Base-by-base conservation (phyloP, 140 eudicot genomes). In the Stevia rebaudiana region DNA sequence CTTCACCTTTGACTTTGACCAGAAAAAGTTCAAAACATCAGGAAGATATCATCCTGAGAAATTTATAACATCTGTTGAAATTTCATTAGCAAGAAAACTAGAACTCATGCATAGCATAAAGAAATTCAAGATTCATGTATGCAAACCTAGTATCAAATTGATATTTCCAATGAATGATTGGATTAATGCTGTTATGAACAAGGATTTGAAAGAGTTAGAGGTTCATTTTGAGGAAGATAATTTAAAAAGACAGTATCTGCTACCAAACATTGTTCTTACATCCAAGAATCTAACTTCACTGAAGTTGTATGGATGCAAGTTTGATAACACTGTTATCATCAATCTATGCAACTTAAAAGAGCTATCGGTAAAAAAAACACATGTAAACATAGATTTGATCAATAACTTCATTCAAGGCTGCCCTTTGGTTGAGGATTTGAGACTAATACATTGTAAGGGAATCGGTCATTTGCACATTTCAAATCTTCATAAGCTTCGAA, bases 381-480 rank as follows among this genome's bases (percentile, higher is more conserved):
- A 52, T 48, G 73, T 81, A 37, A 63, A 52, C 61, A 65, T 11
- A 17, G 43, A 68, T 37, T 35, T 81, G 58, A 68, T 84, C 36
- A 48, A 65, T 39, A 65, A 59, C 40, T 71, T 84, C 68, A 66
- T 81, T 53, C 44, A 21, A 17, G 25, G 78, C 46, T 81, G 84
- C 74, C 87, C 84, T 23, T 68, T 72, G 71, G 49, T 81, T 18
- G 87, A 81, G 68, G 91, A 84, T 84, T 31, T 84, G 73, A 75
- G 91, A 65, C 63, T 84, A 4, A 70, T 81, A 44, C 30, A 69
- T 48, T 78, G 82, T 59, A 41, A 13, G 1, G 76, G 75, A 6
- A 60, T 78, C 58, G 70, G 61, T 1, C 17, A 8, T 19, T 23
- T 78, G 33, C 49, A 70, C 24, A 65, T 84, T 75, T 78, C 82